Conservation (phyloP, 108 stramenopile genomes). For the Stephanodiscus minutulus region DNA sequence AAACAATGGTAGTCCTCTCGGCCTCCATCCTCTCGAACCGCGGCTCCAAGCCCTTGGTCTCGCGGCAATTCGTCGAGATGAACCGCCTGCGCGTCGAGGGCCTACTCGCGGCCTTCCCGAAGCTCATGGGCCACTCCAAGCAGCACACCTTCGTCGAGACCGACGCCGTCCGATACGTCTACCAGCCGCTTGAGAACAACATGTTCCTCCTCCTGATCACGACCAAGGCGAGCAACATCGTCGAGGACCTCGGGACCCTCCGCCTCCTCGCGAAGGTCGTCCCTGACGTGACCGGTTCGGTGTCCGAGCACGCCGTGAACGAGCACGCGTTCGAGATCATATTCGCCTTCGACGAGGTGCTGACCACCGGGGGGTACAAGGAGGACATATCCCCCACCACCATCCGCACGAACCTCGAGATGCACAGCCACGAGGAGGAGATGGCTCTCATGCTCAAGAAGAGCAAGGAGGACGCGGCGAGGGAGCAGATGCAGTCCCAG, state of each 20-base stretch:
- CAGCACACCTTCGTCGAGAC: constrained; percentile 99
- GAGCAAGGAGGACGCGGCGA: constrained; percentile 89
- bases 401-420: constrained; percentile 94
- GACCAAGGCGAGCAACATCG: constrained; percentile 95
- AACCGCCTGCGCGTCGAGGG: constrained; percentile 97
- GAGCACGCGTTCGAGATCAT: constrained; percentile 96
- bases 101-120: constrained; percentile 99
- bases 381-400: constrained; percentile 89
- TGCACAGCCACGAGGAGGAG: constrained; percentile 99
- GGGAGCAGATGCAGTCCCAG: constrained; percentile 84
- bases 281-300: constrained; percentile 93
- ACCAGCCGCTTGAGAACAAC: constrained; percentile 95
- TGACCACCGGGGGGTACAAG: constrained; percentile 96
- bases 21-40: constrained; percentile 81
- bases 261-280: constrained; percentile 97
- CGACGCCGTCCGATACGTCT: constrained; percentile 98
- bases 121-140: constrained; percentile 91
- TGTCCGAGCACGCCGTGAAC: constrained; percentile 89
- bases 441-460: constrained; percentile 91
- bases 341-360: constrained; percentile 99
- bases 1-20: constrained; percentile 78
- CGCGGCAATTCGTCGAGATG: constrained; percentile 99
- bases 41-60: constrained; percentile 88
- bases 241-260: constrained; percentile 97
- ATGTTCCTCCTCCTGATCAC: constrained; percentile 96